These are phyloP conservation scores for California macrophylla DNA, from an alignment of 441 rosid genomes.

Conservation along the genomic window DNA sequence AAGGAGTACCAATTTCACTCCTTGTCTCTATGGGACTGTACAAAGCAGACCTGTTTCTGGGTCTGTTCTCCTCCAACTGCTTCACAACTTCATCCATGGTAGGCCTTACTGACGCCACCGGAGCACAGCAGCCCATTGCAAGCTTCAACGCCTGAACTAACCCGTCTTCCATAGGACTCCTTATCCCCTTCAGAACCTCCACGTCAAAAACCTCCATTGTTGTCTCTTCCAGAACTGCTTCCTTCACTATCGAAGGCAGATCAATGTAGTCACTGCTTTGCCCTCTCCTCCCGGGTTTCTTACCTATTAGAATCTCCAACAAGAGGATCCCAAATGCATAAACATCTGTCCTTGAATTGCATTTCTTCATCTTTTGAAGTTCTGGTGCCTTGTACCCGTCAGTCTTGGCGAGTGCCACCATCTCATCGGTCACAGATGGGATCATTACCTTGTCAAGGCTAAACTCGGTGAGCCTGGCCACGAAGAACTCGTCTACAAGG, in stretches of 20 bases:
- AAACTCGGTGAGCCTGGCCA: conserved; percentile 69
- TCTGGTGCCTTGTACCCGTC: conserved; percentile 96
- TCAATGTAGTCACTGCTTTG: conserved; percentile 55
- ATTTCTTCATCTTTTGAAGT: conserved; percentile 90
- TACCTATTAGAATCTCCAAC: conserved; percentile 80
- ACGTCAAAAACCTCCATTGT: conserved; percentile 84
- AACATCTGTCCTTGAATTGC: conserved; percentile 88
- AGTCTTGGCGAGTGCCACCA: conserved; percentile 66
- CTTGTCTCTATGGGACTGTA: conserved; percentile 83
- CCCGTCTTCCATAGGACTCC: conserved; percentile 94
- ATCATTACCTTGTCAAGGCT: conserved; percentile 91
- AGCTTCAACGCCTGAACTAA: conserved; percentile 85
- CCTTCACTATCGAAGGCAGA: conserved; percentile 80
- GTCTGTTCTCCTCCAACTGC: conserved; percentile 91
- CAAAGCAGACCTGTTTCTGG: conserved; percentile 86
- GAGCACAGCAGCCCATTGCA: conserved; percentile 97
- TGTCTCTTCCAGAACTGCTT: conserved; percentile 86
- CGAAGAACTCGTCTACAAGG: conserved; percentile 79
- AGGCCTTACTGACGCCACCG: conserved; percentile 79
- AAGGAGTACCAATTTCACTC: conserved; percentile 74
- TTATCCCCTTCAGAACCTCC: conserved; percentile 71
- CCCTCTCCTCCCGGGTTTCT: conserved; percentile 72
- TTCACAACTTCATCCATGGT: conserved; percentile 92
- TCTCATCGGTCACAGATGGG: conserved; percentile 80
- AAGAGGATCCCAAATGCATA: conserved; percentile 85